Evolutionary conservation across 352 stramenopile species (phyloP), one percentile per base, ranked within the genome.

Genomic region (Globisporangium iwayamae): DNA sequence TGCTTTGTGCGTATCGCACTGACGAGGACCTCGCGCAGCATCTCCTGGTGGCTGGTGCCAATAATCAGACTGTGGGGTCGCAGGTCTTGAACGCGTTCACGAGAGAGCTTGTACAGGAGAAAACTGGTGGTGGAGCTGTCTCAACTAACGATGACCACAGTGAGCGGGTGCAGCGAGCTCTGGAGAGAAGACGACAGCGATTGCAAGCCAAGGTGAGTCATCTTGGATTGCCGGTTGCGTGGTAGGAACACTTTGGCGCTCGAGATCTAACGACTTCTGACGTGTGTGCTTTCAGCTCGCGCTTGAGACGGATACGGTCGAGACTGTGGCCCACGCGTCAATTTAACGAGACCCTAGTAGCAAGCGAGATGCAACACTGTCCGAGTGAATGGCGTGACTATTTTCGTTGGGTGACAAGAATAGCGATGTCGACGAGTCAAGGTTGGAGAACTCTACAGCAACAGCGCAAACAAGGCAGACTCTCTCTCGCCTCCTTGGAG

Each of bases 1-100:
- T 90, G 46, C 76, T 92, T 13, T 82, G 71, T 52, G 77, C 78
- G 13, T 68, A 76, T n/a, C 69, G 74, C 60, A 70, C 73, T 4
- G 78, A 79, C 38, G 65, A 83, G n/a, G 70, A 82, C 20, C 58
- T 75, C 14, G 55, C 68, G 11, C 63, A 63, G 46, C 56, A 68
- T 32, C 46, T 62, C 25, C 18, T 64, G 51, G 28, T 61, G 4
- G 14, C 30, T 53, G 28, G 39, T 7, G 2, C 32, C 16, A 32
- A 3, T 9, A 56, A 5, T 10, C 14, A 2, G 30, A 34, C n/a
- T 25, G 20, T 10, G 7, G 38, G 11, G 30, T 39, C 34, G 1
- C 48, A 41, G n/a, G 32, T 28, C 1, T 41, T 28, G 25, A 52
- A 38, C 3, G 41, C 43, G 14, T 32, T 53, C 20, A 59, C 22